Percentiles rank a stretch among this genome's conserved stretches.
These are phyloP conservation scores for Plasmodium inui DNA, from an alignment of 169 alveolate genomes.

Conservation along the genomic window DNA sequence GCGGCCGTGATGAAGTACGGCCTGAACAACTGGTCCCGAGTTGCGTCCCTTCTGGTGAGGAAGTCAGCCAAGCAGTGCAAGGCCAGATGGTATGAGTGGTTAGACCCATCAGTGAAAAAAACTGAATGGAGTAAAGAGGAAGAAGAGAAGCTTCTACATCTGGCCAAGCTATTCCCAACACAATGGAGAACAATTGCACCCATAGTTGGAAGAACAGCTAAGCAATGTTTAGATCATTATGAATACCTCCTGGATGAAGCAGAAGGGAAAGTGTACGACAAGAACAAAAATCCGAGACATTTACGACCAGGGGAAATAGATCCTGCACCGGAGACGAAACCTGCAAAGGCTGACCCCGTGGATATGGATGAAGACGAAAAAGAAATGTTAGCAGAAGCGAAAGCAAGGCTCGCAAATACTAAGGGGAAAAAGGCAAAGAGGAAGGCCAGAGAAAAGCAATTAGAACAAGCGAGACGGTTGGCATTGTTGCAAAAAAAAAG, in stretches of 20 bases:
- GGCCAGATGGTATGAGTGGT: conserved; percentile 98
- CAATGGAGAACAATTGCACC: conserved; percentile 99
- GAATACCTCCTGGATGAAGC: conserved; percentile 98
- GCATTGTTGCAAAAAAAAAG: conserved; percentile 97
- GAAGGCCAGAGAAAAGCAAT: conserved; percentile 97
- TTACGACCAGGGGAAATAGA: conserved; percentile 99
- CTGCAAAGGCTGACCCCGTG: conserved; percentile 98
- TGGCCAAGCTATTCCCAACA: conserved; percentile 99
- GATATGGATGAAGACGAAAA: conserved; percentile 99
- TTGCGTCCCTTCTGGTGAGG: conserved; percentile 97
- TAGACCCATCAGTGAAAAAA: conserved; percentile 98
- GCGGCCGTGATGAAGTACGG: conserved; percentile 99
- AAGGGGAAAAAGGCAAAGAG: conserved; percentile 99
- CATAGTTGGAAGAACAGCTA: conserved; percentile 99
- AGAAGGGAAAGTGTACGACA: conserved; percentile 92
- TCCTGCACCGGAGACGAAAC: conserved; percentile 99
- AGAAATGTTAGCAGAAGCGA: conserved; percentile 99
- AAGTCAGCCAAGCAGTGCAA: conserved; percentile 99
- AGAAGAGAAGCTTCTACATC: conserved; percentile 98
- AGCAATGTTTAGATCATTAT: conserved; percentile 99
- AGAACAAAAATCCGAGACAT: conserved; percentile 93
- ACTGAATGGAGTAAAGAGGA: conserved; percentile 99
- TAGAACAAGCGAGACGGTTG: conserved; percentile 97
- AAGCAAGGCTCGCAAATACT: conserved; percentile 99
- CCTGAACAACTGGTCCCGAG: conserved; percentile 99